Evolutionary conservation across 1,284 basidiomycete species (phyloP), one percentile per base, ranked within the genome.

Genomic region (Gastroboletus turbinatus): DNA sequence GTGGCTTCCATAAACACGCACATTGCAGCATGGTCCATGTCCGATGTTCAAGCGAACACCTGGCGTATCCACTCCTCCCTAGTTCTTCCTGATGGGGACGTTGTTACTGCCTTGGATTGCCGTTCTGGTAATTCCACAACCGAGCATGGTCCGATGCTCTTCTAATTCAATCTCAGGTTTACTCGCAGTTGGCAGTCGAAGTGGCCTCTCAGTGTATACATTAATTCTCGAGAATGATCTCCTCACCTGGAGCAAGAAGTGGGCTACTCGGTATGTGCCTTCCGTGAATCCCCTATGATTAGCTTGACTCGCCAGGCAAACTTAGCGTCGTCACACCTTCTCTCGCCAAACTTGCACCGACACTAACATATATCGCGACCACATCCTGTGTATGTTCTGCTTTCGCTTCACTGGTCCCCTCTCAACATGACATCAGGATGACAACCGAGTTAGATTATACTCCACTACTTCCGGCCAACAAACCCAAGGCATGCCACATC

Each of bases 31-130:
- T 93, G 90, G 90, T 80, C 80, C 29, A 76, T 88, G 48, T 88
- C 88, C 32, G 85, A 81, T 38, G 75, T 79, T 27, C 78, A 81
- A 59, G 75, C 78, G 46, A 78, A 82, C 60, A 75, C 77, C 8
- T 92, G 89, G 88, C 81, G 84, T 42, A 79, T 94, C 5, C 92
- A 94, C 68, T 94, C 92, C 3, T 87, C 88, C 19, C 79, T 94
- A 11, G 66, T 79, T 19, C 77, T 89, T 45, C 78, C 82, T 1
- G 78, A 82, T 46, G 73, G 71, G n/a, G 77, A 81, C 50, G 56
- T 65, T 21, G 76, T 92, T 29, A 83, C 82, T 2, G 73, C 85
- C 5, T 68, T 93, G 55, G 85, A 88, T 68, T 87, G 83, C 67
- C 83, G 81, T 74, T 85, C 87, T 62, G 87, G 89, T 90, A 73